Evolutionary conservation across 108 stramenopile genomes (phyloP), one percentile per base, ranked within the genome.

Genomic region (Skeletonema potamos): DNA sequence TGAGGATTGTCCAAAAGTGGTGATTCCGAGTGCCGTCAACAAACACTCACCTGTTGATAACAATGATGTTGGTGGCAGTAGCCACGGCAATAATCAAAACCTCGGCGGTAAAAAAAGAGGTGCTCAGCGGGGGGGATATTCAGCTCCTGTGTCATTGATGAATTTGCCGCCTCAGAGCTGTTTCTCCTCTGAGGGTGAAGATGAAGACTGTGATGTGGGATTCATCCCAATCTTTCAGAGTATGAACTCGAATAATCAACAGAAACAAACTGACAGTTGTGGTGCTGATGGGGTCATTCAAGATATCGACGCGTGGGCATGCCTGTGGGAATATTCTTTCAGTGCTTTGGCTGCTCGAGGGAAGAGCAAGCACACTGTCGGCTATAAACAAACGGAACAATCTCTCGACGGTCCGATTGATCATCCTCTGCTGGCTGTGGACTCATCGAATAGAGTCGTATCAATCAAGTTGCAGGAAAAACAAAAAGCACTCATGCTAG

Each of bases 1-100:
- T 32, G 91, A 95, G 37, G 93, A 95, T 67, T 85, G 83, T 69
- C 93, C 93, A 41, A 91, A 89, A 36, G 64, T 82, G 22, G 89
- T 90, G 8, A 54, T 81, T 11, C 86, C 91, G 1, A 86, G 79
- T 60, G 79, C 79, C 20, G 78, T 61, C 60, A 72, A 79, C 61
- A 18, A 27, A n/a, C 78, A 72, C 56, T 66, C 54, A 27, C 13
- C 22, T 57, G 41, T 41, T 18, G 56, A 32, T 29, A 18, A 29
- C 34, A 43, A 54, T 46, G 30, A 43, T 61, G 39, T n/a, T n/a
- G 39, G 39, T n/a, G 39, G 39, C 39, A 41, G 39, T 3, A 2
- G 36, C 36, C 12, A 10, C 11, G 30, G 8, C 30, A 28, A 26
- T 26, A 28, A 26, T 26, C 26, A 11, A 26, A 10, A 2, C 27